Evolutionary conservation across 1,139 yeast genomes (phyloP).

Genomic region (Lodderomyces jiufengensis): DNA sequence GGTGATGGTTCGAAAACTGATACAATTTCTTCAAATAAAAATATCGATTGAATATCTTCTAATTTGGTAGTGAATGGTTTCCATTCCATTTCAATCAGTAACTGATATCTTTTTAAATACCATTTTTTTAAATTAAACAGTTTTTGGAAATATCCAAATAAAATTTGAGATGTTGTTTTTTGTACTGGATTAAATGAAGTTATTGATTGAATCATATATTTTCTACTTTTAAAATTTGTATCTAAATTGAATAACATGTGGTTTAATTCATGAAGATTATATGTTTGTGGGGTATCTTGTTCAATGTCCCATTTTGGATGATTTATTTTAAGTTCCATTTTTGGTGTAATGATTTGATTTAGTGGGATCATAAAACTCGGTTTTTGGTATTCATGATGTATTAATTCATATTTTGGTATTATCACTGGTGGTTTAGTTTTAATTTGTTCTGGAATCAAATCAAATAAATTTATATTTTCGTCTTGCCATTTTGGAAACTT

Average conservation of each 20-base stretch:
- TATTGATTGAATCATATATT: conserved; percentile 9
- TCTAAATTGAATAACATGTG: conserved; percentile 5
- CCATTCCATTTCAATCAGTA: conserved; percentile 10
- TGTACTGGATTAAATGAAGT: conserved; percentile 2
- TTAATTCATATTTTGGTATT: neutral
- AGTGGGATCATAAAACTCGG: neutral
- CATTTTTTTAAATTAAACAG: conserved; percentile 4
- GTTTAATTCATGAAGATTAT: conserved; percentile 1
- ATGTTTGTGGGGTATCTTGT: neutral
- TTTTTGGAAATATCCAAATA: neutral
- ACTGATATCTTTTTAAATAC: conserved; percentile 8
- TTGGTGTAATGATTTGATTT: neutral
- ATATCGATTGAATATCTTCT: conserved; percentile 2
- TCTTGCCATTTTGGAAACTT: neutral
- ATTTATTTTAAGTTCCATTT: neutral
- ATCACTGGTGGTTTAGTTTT: neutral
- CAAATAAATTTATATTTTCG: neutral
- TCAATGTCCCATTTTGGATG: neutral
- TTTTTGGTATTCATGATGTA: no score
- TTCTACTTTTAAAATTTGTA: conserved; percentile 7
- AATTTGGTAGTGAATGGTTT: conserved; percentile 8
- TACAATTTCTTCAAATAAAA: conserved; percentile 5
- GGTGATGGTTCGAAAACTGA: neutral
- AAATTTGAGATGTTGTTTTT: neutral
- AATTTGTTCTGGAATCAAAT: neutral